These are phyloP conservation scores for Ailanthus altissimus DNA, from an alignment of 345 rosid species.

Conservation along the genomic window DNA sequence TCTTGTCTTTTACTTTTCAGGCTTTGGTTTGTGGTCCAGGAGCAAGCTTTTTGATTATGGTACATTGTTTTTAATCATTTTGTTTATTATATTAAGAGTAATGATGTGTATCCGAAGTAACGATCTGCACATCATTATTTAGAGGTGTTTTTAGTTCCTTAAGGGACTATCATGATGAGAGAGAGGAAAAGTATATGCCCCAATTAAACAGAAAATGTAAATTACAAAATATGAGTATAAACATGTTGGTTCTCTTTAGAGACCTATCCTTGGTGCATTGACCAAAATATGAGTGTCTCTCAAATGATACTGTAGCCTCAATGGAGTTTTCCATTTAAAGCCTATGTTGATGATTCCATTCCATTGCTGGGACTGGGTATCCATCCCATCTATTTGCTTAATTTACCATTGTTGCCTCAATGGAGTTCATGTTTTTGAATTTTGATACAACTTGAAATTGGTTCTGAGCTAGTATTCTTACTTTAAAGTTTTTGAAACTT, in stretches of 20 bases:
- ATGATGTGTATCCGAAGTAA: too few relatives aligned
- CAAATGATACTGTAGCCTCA: background rate
- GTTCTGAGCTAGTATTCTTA: background rate
- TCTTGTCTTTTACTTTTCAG: background rate
- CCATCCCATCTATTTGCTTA: too few relatives aligned
- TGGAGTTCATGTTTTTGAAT: background rate
- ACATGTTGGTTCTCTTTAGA: background rate
- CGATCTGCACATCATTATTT: background rate
- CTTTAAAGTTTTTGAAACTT: background rate
- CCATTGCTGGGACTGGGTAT: too few relatives aligned
- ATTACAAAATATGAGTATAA: background rate
- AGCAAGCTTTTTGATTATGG: too few relatives aligned
- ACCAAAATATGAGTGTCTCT: background rate
- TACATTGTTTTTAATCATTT: background rate
- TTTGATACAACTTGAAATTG: background rate
- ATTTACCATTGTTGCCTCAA: background rate
- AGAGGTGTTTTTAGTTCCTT: background rate
- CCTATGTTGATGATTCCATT: too few relatives aligned
- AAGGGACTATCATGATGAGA: background rate
- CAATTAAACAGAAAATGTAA: background rate
- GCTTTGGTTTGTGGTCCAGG: constrained; percentile 6
- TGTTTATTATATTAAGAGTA: too few relatives aligned
- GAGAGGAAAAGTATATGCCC: background rate
- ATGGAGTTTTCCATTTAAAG: background rate
- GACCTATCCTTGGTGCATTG: background rate